A percentile compares a stretch with the other conserved stretches of the same genome.
phyloP scores from a whole-genome alignment of 257 asterid species.

The Solanum appendiculatum region DNA sequence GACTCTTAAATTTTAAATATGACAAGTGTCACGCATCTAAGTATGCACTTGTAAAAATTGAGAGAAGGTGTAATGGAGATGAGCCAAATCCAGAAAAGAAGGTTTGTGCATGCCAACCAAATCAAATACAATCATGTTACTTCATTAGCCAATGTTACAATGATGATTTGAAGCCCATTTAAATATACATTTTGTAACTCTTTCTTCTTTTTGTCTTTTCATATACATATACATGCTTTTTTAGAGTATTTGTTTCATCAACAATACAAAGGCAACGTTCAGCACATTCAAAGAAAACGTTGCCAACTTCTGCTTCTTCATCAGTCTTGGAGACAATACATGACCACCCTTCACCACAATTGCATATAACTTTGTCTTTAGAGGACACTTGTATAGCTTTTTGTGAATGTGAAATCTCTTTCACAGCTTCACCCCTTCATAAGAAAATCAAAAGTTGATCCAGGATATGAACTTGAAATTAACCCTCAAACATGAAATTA shows the following conservation, averaged over 20 bases:
- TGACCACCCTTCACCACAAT: slow-evolving; percentile 9
- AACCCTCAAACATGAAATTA: too few species aligned
- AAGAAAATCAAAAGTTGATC: not conserved
- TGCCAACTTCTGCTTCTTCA: not conserved
- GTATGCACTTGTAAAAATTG: too few species aligned
- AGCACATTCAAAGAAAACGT: not conserved
- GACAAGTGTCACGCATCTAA: too few species aligned
- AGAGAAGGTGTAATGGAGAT: too few species aligned
- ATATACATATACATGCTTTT: not conserved
- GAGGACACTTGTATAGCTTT: not conserved
- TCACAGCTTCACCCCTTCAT: not conserved
- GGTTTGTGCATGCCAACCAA: too few species aligned
- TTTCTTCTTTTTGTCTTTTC: not conserved
- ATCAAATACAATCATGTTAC: not conserved
- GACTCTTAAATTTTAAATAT: too few species aligned
- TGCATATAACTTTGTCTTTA: not conserved
- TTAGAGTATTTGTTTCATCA: slow-evolving; percentile 1
- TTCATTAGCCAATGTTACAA: not conserved
- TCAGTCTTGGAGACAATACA: slow-evolving; percentile 6
- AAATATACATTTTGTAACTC: not conserved
- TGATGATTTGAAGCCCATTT: not conserved
- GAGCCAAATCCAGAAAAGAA: too few species aligned
- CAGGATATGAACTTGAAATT: not conserved
- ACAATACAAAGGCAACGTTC: slow-evolving; percentile 3
- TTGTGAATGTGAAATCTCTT: not conserved